These are phyloP conservation scores for Magnusiomyces clavatus DNA, from an alignment of 1,139 yeast genomes.

Conservation along the genomic window DNA sequence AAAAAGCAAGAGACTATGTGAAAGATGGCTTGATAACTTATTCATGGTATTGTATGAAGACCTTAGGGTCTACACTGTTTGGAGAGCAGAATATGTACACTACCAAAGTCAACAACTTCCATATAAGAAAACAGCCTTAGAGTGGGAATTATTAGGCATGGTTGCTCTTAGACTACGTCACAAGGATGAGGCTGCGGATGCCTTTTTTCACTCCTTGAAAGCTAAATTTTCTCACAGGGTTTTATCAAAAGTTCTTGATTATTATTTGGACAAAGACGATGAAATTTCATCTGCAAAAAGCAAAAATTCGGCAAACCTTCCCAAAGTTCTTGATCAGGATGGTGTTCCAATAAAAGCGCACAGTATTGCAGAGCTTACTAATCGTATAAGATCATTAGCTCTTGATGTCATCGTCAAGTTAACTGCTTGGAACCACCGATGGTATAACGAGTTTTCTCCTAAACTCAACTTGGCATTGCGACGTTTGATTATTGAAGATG, in stretches of 20 bases:
- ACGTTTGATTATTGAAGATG: conserved; percentile 64
- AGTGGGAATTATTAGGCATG: conserved; percentile 89
- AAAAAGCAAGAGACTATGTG: conserved; percentile 76
- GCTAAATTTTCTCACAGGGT: conserved; percentile 81
- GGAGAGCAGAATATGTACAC: conserved; percentile 89
- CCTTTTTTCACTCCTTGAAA: conserved; percentile 64
- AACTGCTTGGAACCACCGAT: conserved; percentile 92
- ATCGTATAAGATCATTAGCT: not conserved
- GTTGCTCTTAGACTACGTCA: conserved; percentile 75
- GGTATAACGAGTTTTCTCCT: conserved; percentile 91
- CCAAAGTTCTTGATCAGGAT: conserved; percentile 1
- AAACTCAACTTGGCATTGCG: conserved; percentile 48
- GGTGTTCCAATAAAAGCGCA: conserved; percentile 6
- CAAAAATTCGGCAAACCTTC: conserved; percentile 11
- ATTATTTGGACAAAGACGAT: conserved; percentile 34
- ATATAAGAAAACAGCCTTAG: conserved; percentile 72
- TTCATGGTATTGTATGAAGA: conserved; percentile 86
- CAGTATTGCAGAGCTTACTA: not conserved
- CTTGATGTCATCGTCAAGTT: conserved; percentile 66
- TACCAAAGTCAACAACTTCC: conserved; percentile 69
- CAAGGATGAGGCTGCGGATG: conserved; percentile 71
- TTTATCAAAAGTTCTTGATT: conserved; percentile 64
- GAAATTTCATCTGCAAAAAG: not conserved
- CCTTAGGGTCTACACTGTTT: conserved; percentile 71
- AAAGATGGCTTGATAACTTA: conserved; percentile 87